Base-by-base conservation (phyloP, 352 stramenopile genomes). In the Globisporangium middletonii region DNA sequence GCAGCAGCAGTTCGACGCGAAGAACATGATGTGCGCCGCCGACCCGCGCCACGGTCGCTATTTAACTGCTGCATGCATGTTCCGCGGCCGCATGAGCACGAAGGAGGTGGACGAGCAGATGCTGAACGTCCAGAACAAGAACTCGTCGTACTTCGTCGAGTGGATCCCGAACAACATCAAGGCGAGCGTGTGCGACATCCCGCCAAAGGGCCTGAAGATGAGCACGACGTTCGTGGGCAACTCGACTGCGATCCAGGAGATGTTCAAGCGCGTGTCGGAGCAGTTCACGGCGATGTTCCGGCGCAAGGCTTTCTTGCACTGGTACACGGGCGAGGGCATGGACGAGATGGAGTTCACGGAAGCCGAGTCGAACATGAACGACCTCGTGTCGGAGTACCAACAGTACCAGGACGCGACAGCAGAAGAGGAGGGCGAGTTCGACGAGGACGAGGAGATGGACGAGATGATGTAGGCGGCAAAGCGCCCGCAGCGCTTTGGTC, bases 271-370 rank as follows among this genome's bases (percentile, higher is more conserved):
- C 75, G 97, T 99, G 38, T 98, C 94, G 27, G 97, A 99, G 75
- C 96, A 99, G 86, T 99, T 99, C 76, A 99, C 96, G 62, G 96
- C 97, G 59, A 99, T 99, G 97, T 99, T 99, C 96, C 95, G 97
- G 87, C 93, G 97, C 77, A 99, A 99, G 92, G 97, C 97, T 70
- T 99, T 99, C 90, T 93, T 99, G 74, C 97, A 99, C 79, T 99
- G 97, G 97, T 99, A 99, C 89, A 99, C 97, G 48, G 97, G 97
- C 50, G 97, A 99, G 83, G 97, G 97, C 75, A 99, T 99, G 97
- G 97, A 99, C 69, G 97, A 99, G 80, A 99, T 99, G 97, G 97
- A 99, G 83, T 99, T 99, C 86, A 99, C 97, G 50, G 97, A 99
- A 86, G 97, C 97, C 38, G 97, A 99, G 83, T 99, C 95, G 60